Conservation (phyloP, 2,329 filamentous ascomycete genomes). For the Fusarium fracticaudum region DNA sequence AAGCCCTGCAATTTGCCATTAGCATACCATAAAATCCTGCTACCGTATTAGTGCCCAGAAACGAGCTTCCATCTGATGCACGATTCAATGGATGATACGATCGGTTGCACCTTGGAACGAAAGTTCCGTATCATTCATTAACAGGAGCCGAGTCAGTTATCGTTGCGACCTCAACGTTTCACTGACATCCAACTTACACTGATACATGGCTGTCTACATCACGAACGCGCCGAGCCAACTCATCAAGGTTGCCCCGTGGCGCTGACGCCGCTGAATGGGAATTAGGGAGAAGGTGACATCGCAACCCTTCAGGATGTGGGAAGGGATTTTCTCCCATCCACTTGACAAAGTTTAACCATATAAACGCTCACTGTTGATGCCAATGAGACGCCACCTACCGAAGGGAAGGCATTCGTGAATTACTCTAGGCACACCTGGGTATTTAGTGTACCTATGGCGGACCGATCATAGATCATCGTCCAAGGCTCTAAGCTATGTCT, state of each 20-base stretch:
- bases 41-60: not conserved
- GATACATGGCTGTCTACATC: not conserved
- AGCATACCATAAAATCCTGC: not conserved
- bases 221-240: not conserved
- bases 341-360: conserved; percentile 27
- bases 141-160: not conserved
- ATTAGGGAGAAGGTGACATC: conserved; percentile 28
- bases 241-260: conserved; percentile 23
- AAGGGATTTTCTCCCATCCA: conserved; percentile 26
- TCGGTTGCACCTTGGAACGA: not conserved
- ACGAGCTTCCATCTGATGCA: not conserved
- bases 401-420: conserved; percentile 1
- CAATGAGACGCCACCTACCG: conserved; percentile 28
- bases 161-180: conserved; percentile 5
- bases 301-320: conserved; percentile 22
- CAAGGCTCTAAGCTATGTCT: not conserved
- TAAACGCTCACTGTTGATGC: conserved; percentile 26
- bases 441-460: not conserved
- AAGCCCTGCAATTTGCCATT: not conserved
- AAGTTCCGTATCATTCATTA: not conserved
- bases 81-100: not conserved
- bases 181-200: not conserved
- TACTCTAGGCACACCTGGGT: not conserved
- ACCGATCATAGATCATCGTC: conserved; percentile 2
- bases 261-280: conserved; percentile 24